Evolutionary conservation across 2,329 filamentous ascomycete species (phyloP).

Genomic region (Trichophyton equinum): DNA sequence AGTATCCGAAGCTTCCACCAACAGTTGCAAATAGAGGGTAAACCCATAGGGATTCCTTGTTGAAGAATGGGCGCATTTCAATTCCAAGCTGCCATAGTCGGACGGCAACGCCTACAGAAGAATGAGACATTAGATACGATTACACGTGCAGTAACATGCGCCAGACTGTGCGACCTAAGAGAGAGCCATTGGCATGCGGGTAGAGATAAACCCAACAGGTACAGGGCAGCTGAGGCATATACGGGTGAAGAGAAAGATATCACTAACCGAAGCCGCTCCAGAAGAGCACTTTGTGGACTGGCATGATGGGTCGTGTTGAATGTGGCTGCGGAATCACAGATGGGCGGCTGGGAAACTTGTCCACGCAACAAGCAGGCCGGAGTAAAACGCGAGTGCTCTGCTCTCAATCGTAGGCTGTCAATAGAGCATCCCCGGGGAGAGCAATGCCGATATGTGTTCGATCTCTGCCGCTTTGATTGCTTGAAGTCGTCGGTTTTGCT

Average conservation of each 20-base stretch:
- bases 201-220: not conserved
- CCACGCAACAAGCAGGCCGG: not conserved
- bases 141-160: not conserved
- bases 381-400: not conserved
- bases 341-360: not conserved
- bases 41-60: slow-evolving; percentile 69
- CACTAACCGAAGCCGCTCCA: slow-evolving; percentile 63
- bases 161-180: too few relatives aligned
- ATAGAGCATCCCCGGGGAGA: not conserved
- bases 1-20: slow-evolving; percentile 91
- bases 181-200: not conserved
- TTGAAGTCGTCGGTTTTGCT: not conserved
- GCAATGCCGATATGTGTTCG: not conserved
- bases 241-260: not conserved
- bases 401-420: not conserved
- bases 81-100: slow-evolving; percentile 96
- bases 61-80: slow-evolving; percentile 93
- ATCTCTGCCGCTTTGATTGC: not conserved
- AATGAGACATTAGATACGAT: slow-evolving; percentile 7
- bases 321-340: slow-evolving; percentile 13
- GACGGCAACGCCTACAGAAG: slow-evolving; percentile 62
- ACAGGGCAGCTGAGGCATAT: not conserved
- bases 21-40: slow-evolving; percentile 81
- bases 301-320: slow-evolving; percentile 24
- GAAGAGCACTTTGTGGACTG: slow-evolving; percentile 41